phyloP scores from a whole-genome alignment of 768 basidiomycete species.

The Suillus brevipes region DNA sequence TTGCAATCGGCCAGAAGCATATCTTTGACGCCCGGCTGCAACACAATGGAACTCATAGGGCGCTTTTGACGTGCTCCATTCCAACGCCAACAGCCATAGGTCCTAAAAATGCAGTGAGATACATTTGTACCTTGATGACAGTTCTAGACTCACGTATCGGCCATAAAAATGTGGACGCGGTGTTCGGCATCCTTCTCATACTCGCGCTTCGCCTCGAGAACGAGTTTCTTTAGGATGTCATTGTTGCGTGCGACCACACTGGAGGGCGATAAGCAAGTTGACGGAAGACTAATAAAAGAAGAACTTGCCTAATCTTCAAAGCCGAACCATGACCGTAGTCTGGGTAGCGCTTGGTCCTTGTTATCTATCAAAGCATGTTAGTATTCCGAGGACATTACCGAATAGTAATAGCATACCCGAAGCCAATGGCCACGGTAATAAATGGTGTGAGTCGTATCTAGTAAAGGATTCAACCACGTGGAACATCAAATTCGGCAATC shows the following conservation, averaged over 20 bases:
- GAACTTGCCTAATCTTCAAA: constrained; percentile 73
- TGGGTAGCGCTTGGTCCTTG: constrained; percentile 72
- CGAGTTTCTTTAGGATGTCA: constrained; percentile 83
- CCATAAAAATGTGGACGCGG: constrained; percentile 86
- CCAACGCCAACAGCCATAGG: constrained; percentile 82
- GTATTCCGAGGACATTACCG: constrained; percentile 20
- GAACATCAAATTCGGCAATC: constrained; percentile 16
- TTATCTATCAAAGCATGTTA: constrained; percentile 53
- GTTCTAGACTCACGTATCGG: constrained; percentile 69
- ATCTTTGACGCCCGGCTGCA: constrained; percentile 87
- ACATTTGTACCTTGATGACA: constrained; percentile 17
- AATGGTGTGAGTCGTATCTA: constrained; percentile 86
- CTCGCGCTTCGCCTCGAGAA: constrained; percentile 83
- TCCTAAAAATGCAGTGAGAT: constrained; percentile 37
- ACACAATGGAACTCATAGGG: constrained; percentile 89
- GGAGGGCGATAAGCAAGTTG: constrained; percentile 11
- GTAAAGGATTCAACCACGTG: constrained; percentile 13
- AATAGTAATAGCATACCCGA: constrained; percentile 47
- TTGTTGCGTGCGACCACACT: constrained; percentile 89
- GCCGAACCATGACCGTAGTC: constrained; percentile 74
- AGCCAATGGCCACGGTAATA: constrained; percentile 91
- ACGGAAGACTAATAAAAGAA: constrained; percentile 13
- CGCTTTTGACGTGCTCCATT: constrained; percentile 87
- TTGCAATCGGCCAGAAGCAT: constrained; percentile 88
- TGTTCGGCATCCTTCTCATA: constrained; percentile 92